Conservation (phyloP, 331 rosid genomes). For the Pyrus hybrid region DNA sequence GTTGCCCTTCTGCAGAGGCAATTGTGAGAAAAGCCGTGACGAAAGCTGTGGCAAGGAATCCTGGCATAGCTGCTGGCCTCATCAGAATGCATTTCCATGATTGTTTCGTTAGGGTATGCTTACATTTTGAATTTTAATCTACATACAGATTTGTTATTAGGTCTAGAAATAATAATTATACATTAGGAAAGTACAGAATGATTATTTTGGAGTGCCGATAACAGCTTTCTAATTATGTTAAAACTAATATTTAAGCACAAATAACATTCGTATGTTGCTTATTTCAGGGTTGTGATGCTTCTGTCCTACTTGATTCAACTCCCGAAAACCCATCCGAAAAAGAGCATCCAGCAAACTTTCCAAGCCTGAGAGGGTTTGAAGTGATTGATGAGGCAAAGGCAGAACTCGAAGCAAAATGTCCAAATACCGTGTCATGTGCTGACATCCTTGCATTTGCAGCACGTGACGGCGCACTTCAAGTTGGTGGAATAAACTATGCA, state of each 20-base stretch:
- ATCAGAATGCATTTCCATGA: constrained; percentile 31
- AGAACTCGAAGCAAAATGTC: constrained; percentile 25
- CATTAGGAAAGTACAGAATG: too few species aligned
- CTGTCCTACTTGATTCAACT: constrained; percentile 25
- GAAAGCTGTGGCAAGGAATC: constrained; percentile 17
- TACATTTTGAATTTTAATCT: neutral
- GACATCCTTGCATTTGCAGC: constrained; percentile 38
- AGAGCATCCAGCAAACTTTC: constrained; percentile 20
- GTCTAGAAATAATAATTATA: too few species aligned
- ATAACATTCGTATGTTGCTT: neutral
- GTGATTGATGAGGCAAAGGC: constrained; percentile 31
- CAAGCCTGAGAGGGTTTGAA: constrained; percentile 32
- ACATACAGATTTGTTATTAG: too few species aligned
- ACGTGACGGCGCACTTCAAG: constrained; percentile 13
- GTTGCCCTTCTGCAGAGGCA: constrained; percentile 19
- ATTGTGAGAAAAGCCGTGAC: constrained; percentile 19
- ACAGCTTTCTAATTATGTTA: neutral
- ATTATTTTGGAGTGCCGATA: too few species aligned
- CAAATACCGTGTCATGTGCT: constrained; percentile 31
- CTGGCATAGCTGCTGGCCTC: constrained; percentile 28
- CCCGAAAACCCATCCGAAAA: constrained; percentile 18
- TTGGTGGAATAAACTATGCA: constrained; percentile 19
- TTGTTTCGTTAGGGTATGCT: constrained; percentile 30
- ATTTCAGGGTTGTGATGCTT: constrained; percentile 36
- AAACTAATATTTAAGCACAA: neutral